A percentile compares a stretch with the other conserved stretches of the same genome.
Evolutionary conservation across 805 yeast genomes (phyloP).

Genomic region (Wickerhamomyces mucosus): DNA sequence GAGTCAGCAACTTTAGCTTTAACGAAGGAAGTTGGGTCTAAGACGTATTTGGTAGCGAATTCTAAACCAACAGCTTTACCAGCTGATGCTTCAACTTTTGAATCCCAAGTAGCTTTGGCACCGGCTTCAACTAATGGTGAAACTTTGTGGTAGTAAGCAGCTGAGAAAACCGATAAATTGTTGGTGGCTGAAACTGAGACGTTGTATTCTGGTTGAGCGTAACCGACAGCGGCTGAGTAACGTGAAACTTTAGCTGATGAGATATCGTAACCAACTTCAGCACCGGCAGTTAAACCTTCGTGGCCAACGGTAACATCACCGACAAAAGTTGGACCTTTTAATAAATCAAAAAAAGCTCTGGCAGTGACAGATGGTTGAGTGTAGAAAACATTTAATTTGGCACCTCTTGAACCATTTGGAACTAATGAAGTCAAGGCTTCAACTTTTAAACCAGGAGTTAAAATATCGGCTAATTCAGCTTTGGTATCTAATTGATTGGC

Average conservation of each 20-base stretch:
- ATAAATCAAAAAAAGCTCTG: conserved; percentile 87
- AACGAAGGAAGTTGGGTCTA: conserved; percentile 82
- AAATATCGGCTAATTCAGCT: conserved; percentile 82
- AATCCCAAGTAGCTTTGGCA: conserved; percentile 95
- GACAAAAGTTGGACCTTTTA: conserved; percentile 91
- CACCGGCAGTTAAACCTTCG: conserved; percentile 96
- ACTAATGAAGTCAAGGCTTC: conserved; percentile 81
- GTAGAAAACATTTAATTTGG: conserved; percentile 84
- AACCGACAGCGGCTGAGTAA: conserved; percentile 90
- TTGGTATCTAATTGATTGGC: conserved; percentile 87
- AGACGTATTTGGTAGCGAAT: conserved; percentile 89
- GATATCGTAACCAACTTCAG: conserved; percentile 94
- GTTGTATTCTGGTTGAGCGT: conserved; percentile 80
- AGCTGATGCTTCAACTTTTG: conserved; percentile 56
- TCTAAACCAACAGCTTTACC: conserved; percentile 81
- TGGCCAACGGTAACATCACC: conserved; percentile 94
- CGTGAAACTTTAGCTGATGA: conserved; percentile 86
- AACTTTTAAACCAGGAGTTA: conserved; percentile 92
- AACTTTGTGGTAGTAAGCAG: conserved; percentile 95
- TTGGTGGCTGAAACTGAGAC: conserved; percentile 70
- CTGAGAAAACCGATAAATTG: conserved; percentile 83
- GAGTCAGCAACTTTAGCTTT: conserved; percentile 96
- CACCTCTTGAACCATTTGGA: conserved; percentile 80
- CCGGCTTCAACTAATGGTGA: conserved; percentile 91
- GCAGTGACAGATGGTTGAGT: conserved; percentile 90